Base-by-base conservation (phyloP, 2,329 filamentous ascomycete species). In the Aspergillus sp. region DNA sequence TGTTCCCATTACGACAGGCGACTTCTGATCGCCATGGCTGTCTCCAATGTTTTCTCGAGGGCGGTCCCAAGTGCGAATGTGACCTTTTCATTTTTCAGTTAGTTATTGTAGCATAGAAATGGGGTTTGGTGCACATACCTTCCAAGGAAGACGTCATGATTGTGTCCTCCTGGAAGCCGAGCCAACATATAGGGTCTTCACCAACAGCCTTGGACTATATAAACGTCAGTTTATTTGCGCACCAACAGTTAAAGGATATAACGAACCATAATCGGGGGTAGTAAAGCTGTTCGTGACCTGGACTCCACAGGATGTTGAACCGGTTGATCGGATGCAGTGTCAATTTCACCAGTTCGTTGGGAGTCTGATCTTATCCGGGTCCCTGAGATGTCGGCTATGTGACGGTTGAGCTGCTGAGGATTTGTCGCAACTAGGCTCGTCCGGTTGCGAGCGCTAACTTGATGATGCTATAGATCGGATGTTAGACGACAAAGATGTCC, bases 71-170 rank as follows among this genome's bases (percentile, higher is more conserved):
- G 89, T 90, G 60, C 86, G 84, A 62, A 92, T 84, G 72, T 92
- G 89, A 39, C 89, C 89, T 91, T 71, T 37, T n/a, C 14, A 46
- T 14, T 62, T 64, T 27, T 8, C 24, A 19, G 24, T 55, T 50
- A 62, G 51, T 62, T 48, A 59, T 11, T 39, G 67, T 51, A 62
- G 60, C 21, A 27, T 19, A 31, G 6, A 19, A 35, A 12, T 21
- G 53, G 65, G 58, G 61, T 31, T 31, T 50, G 11, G 15, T 31
- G 35, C 41, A 57, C 88, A 75, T 80, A 96, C 93, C 93, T 77
- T 88, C 90, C 71, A 91, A 90, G 77, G 92, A 97, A 64, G 91
- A 91, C 37, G 92, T 97, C 69, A 98, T 87, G 64, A 99, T 96
- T 62, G 89, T 89, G 67, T 96, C 88, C 72, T 97, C 89, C 55